Evolutionary conservation across 1,284 basidiomycete genomes (phyloP), one percentile per base, ranked within the genome.

Genomic region (Schizopora paradoxa): DNA sequence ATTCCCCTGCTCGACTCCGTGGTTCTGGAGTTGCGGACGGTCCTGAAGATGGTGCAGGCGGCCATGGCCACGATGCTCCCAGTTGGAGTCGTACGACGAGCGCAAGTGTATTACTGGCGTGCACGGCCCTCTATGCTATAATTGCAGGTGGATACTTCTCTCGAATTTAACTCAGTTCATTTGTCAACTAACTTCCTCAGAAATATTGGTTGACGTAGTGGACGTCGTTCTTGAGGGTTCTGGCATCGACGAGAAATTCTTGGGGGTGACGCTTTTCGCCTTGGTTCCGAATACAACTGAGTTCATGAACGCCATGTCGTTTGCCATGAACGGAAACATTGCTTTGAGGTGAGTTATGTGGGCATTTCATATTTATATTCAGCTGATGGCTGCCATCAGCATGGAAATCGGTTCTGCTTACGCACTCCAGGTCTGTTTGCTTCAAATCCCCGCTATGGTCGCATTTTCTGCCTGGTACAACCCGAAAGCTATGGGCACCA

Each of bases 301-400:
- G 67, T 99, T 99, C 64, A 98, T 99, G 95, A 99, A 99, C 62
- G 96, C 96, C 45, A 96, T 99, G 60, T 95, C 92, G n/a, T 99
- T 99, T 60, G 95, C 96, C 13, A 69, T 99, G 56, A 90, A 96
- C 59, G 95, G 90, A 11, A 99, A 99, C 64, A 99, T 99, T 55
- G 92, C 96, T 1, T 70, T 99, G 18, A 93, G 90, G 92, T 91
- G 55, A 39, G 78, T 59, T 6, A 38, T 21, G 23, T 28, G 16
- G 10, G 16, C 8, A 18, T 25, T 19, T 27, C 34, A 23, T 53
- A 11, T 23, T 55, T 27, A 53, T 25, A 32, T 8, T 46, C 35
- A 43, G n/a, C n/a, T n/a, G 32, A 34, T 42, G 35, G 3, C 3
- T 13, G n/a, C 19, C 28, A 48, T 13, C 53, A 96, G 92, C 66